Evolutionary conservation across 345 rosid genomes (phyloP), one percentile per base, ranked within the genome.

Genomic region (Brassica juncea): DNA sequence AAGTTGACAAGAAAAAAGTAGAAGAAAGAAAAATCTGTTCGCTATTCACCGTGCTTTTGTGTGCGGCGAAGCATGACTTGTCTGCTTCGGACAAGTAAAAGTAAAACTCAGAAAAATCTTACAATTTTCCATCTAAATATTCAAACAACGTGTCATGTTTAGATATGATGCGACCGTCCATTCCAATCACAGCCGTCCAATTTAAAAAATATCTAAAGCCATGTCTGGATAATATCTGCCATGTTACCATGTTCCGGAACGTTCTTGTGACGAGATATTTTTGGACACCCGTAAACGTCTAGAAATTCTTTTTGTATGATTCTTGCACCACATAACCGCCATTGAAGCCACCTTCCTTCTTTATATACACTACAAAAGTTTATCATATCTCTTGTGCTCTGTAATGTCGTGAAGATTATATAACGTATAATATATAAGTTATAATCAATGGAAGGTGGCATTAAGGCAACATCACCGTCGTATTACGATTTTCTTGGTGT

Each of bases 401-500:
- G 77, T 60, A 42, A 59, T 31, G 65, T 55, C 14, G 16, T 70
- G 4, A 6, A 66, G 60, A 30, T 25, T 15, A 39, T 49, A 14
- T 47, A 47, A 12, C 55, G 4, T 25, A 68, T 68, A 7, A 68
- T 68, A 7, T 5, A 11, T 14, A 35, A 54, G 59, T 15, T 25
- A 9, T 16, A n/a, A 21, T 1, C 8, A 14, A 79, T 80, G 83
- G 80, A 81, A 25, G 21, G 77, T 76, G 28, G 65, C 72, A 75
- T 86, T 86, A 82, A 81, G 87, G 68, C 5, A 44, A 57, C 61
- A 35, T 61, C 79, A 14, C 42, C 72, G 37, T 80, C 79, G 28
- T 94, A 88, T 77, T 94, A 94, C 82, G 71, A 89, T 1, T 78
- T 86, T 58, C 98, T 94, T 4, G 97, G 98, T 44, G 82, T 94